These are phyloP conservation scores for Colletotrichum cuscutae DNA, from an alignment of 2,329 filamentous ascomycete species.

Conservation along the genomic window DNA sequence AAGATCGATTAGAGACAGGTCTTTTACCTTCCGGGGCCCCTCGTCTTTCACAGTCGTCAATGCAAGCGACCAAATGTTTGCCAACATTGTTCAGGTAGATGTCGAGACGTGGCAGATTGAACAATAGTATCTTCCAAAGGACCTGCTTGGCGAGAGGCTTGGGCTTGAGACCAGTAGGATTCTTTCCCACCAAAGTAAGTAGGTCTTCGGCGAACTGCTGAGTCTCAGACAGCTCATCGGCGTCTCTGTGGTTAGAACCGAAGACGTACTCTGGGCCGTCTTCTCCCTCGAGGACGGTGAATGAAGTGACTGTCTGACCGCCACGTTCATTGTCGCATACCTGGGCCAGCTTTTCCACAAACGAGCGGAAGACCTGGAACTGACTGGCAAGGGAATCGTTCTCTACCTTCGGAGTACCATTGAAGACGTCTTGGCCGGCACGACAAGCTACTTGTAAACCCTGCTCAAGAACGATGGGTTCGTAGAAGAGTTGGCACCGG, in stretches of 20 bases:
- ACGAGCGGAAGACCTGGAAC: constrained; percentile 41
- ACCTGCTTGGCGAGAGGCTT: constrained; percentile 1
- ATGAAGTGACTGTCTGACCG: constrained; percentile 43
- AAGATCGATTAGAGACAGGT: background rate
- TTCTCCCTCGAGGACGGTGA: constrained; percentile 42
- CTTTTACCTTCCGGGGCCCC: background rate
- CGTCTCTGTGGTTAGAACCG: constrained; percentile 41
- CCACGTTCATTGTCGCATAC: constrained; percentile 43
- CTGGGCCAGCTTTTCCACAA: constrained; percentile 43
- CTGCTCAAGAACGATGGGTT: constrained; percentile 42
- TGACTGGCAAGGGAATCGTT: constrained; percentile 12
- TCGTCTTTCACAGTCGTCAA: background rate
- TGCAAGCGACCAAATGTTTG: background rate
- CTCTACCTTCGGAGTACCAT: background rate
- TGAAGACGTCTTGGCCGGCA: background rate
- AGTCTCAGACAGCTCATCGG: background rate
- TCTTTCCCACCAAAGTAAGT: background rate
- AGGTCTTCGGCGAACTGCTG: background rate
- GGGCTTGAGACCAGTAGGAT: background rate
- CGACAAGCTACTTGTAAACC: constrained; percentile 37
- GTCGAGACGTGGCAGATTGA: constrained; percentile 12
- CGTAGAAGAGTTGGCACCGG: constrained; percentile 41
- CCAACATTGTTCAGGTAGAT: background rate
- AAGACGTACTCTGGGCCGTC: constrained; percentile 42
- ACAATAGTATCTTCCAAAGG: constrained; percentile 3